Percentiles rank a stretch among this genome's conserved stretches.
These are phyloP conservation scores for Ustilago bromivora DNA, from an alignment of 1,284 basidiomycete species.

Conservation along the genomic window DNA sequence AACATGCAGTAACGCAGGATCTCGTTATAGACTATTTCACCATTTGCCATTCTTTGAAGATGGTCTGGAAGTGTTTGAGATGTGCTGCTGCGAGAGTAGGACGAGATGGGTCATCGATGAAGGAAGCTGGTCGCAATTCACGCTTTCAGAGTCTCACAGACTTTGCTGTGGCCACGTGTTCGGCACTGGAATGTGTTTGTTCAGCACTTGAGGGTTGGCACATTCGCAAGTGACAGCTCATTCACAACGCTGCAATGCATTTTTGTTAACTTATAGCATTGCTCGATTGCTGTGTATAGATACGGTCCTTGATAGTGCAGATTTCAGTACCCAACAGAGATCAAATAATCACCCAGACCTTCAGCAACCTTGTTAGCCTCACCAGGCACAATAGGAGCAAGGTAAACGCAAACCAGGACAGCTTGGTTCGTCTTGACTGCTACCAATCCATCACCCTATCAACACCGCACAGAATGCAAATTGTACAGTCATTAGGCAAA, in stretches of 20 bases:
- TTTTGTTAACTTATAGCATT: neutral
- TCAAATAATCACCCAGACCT: conserved; percentile 69
- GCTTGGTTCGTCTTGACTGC: conserved; percentile 90
- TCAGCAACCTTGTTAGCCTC: conserved; percentile 83
- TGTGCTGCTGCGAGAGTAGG: too few relatives aligned
- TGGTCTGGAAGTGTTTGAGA: too few relatives aligned
- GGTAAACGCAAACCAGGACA: conserved; percentile 84
- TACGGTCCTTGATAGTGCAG: neutral
- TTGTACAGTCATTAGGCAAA: conserved; percentile 10
- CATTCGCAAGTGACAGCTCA: too few relatives aligned
- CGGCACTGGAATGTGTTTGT: too few relatives aligned
- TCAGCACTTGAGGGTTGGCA: too few relatives aligned
- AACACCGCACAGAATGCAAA: neutral
- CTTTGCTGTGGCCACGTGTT: too few relatives aligned
- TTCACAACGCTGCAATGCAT: too few relatives aligned
- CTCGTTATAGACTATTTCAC: too few relatives aligned
- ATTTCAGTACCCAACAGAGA: conserved; percentile 61
- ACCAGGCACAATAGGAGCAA: conserved; percentile 75
- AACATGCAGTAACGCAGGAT: neutral
- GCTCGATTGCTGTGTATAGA: neutral
- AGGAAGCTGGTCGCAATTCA: too few relatives aligned
- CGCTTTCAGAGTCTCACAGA: too few relatives aligned
- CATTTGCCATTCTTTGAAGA: too few relatives aligned
- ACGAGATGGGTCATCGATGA: too few relatives aligned
- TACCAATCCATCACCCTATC: conserved; percentile 82